Evolutionary conservation across 768 basidiomycete genomes (phyloP).

Genomic region (Mycena leptocephala): DNA sequence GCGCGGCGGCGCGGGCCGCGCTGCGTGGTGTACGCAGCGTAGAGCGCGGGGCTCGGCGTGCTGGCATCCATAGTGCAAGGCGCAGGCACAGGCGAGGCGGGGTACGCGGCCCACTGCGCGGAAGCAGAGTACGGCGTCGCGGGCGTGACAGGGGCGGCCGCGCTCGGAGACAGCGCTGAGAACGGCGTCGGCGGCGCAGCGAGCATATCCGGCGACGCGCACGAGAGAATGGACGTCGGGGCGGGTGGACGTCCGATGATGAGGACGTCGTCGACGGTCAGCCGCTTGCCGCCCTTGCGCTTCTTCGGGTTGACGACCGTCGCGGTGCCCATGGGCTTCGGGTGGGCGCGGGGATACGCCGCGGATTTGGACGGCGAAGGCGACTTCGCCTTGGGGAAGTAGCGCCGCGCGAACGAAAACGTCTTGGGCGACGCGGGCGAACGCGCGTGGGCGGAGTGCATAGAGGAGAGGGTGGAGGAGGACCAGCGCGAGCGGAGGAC

Average conservation of each 20-base stretch:
- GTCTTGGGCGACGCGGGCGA: conserved; percentile 42
- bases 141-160: not conserved
- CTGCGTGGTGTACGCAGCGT: conserved; percentile 8
- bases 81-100: not conserved
- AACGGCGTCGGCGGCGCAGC: not conserved
- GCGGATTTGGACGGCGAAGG: not conserved
- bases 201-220: not conserved
- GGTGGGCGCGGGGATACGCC: not conserved
- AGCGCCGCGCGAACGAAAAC: conserved; percentile 36
- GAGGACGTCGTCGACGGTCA: conserved; percentile 26
- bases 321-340: not conserved
- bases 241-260: conserved; percentile 1
- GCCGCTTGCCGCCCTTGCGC: conserved; percentile 11
- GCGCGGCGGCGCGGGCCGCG: not conserved
- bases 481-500: conserved; percentile 65
- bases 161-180: not conserved
- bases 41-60: not conserved
- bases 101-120: conserved; percentile 13
- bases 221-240: not conserved
- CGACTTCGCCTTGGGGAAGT: conserved; percentile 33
- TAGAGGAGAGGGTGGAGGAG: conserved; percentile 54
- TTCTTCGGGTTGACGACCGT: not conserved
- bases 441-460: not conserved
- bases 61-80: not conserved
- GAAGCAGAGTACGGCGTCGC: not conserved